A percentile compares a stretch with the other conserved stretches of the same genome.
Evolutionary conservation across 257 asterid species (phyloP).

Genomic region (Asclepias syriaca): DNA sequence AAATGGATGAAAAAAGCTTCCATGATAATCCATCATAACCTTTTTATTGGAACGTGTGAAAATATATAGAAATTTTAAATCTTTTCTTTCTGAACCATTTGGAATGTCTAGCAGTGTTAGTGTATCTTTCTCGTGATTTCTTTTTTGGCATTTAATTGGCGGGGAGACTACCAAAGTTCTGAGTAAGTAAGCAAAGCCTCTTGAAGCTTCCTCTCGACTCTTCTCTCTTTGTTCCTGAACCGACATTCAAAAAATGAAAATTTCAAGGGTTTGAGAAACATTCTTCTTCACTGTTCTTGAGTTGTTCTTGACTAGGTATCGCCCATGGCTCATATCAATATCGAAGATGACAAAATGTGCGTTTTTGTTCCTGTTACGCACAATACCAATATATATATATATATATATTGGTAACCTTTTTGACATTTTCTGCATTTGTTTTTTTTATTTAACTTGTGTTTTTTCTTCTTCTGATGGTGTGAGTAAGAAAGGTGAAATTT

Average conservation of each 20-base stretch:
- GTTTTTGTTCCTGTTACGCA: neutral
- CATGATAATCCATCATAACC: too few relatives aligned
- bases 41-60: too few relatives aligned
- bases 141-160: constrained; percentile 8
- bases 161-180: neutral
- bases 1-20: too few relatives aligned
- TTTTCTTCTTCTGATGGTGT: neutral
- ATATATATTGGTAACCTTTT: too few relatives aligned
- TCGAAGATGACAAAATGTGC: constrained; percentile 29
- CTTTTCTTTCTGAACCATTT: too few relatives aligned
- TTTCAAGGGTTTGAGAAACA: neutral
- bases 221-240: neutral
- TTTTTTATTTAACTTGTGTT: too few relatives aligned
- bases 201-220: neutral
- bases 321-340: constrained; percentile 12
- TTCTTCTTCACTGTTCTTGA: constrained; percentile 14
- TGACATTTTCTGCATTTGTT: neutral
- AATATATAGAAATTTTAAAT: too few relatives aligned
- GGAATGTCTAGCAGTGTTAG: neutral
- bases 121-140: constrained; percentile 10
- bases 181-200: neutral
- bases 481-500: neutral
- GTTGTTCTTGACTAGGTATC: neutral
- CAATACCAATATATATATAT: too few relatives aligned
- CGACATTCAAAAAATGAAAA: neutral